Percentiles rank a stretch among this genome's conserved stretches.
Conservation (phyloP, 2,329 filamentous ascomycete genomes). For the Trichophyton rubrum region DNA sequence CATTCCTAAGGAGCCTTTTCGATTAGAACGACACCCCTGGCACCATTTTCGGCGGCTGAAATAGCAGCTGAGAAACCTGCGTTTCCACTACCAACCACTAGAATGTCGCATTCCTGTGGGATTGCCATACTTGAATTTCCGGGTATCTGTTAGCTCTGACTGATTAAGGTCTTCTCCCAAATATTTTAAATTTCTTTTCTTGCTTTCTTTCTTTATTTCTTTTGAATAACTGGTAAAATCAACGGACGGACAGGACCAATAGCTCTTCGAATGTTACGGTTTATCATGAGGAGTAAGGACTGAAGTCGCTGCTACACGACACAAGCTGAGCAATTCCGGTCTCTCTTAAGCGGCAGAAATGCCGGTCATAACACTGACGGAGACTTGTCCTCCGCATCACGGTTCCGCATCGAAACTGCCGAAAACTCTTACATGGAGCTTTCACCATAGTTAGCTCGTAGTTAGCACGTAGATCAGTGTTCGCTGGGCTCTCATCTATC, state of each 20-base stretch:
- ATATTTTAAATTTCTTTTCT: no score
- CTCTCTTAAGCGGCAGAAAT: not conserved
- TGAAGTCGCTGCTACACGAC: not conserved
- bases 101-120: conserved; percentile 17
- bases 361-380: not conserved
- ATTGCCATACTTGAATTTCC: conserved; percentile 6
- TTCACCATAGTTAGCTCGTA: not conserved
- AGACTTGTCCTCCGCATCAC: not conserved
- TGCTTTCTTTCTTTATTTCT: no score
- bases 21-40: conserved; percentile 40
- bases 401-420: not conserved
- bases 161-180: no score
- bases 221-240: not conserved
- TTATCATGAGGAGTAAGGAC: not conserved
- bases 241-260: not conserved
- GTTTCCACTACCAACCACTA: conserved; percentile 52
- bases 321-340: not conserved
- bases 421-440: not conserved
- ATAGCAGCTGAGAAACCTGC: conserved; percentile 51
- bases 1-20: conserved; percentile 48
- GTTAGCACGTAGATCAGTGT: not conserved
- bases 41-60: conserved; percentile 41
- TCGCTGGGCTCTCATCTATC: not conserved
- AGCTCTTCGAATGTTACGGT: not conserved
- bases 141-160: not conserved